phyloP scores from a whole-genome alignment of 2,329 filamentous ascomycete genomes.

The Chaetomiaceae sp. region DNA sequence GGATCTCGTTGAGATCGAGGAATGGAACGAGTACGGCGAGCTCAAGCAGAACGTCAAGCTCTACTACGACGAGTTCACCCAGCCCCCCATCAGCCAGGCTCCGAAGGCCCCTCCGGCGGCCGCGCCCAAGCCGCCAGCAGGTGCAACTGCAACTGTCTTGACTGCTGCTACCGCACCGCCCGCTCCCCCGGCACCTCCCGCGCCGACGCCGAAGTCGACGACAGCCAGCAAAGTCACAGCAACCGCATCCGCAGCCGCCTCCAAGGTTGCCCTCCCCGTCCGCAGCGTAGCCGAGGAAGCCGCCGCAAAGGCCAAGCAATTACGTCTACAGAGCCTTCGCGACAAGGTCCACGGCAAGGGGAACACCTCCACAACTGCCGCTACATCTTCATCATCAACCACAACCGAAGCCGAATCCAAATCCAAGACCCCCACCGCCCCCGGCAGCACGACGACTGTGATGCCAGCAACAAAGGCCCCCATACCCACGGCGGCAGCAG shows the following conservation, averaged over 20 bases:
- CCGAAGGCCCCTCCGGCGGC: slow-evolving; percentile 35
- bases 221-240: slow-evolving; percentile 20
- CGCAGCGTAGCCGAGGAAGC: slow-evolving; percentile 59
- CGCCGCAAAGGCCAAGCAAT: slow-evolving; percentile 57
- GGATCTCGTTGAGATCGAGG: slow-evolving; percentile 92
- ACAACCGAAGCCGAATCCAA: not conserved
- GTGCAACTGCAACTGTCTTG: slow-evolving; percentile 15
- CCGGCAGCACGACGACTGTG: not conserved
- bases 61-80: slow-evolving; percentile 57
- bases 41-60: slow-evolving; percentile 77
- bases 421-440: not conserved
- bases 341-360: slow-evolving; percentile 50
- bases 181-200: slow-evolving; percentile 19
- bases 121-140: slow-evolving; percentile 23
- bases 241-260: slow-evolving; percentile 8
- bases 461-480: not conserved
- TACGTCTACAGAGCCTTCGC: slow-evolving; percentile 46
- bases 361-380: slow-evolving; percentile 4
- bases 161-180: slow-evolving; percentile 18
- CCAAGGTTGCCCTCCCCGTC: slow-evolving; percentile 37
- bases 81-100: slow-evolving; percentile 49
- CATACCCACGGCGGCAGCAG: not conserved
- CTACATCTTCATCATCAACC: slow-evolving; percentile 1
- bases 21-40: slow-evolving; percentile 99
- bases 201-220: slow-evolving; percentile 21